phyloP scores from a whole-genome alignment of 2,329 filamentous ascomycete genomes.

The Fusarium haematococcum region DNA sequence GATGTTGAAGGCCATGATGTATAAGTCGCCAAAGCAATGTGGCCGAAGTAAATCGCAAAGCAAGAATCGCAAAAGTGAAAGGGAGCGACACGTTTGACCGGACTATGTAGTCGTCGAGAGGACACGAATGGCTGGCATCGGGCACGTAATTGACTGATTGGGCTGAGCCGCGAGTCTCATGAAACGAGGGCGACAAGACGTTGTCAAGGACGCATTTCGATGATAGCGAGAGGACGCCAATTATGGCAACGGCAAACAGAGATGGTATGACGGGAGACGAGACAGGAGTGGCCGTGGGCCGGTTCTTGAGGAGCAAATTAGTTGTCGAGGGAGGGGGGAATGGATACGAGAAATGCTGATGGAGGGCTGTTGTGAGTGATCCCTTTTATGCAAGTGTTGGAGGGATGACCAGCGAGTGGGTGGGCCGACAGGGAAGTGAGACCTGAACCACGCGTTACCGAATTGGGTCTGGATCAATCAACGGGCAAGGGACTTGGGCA shows the following conservation, averaged over 20 bases:
- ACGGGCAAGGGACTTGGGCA: neutral
- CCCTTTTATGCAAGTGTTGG: slow-evolving; percentile 1
- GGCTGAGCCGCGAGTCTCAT: slow-evolving; percentile 8
- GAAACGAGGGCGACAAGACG: neutral
- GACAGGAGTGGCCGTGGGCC: neutral
- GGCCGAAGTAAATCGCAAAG: neutral
- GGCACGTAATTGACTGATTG: slow-evolving; percentile 3
- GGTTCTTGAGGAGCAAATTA: neutral
- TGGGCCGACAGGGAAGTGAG: slow-evolving; percentile 22
- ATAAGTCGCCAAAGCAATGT: neutral
- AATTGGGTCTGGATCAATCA: slow-evolving; percentile 3
- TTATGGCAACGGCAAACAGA: neutral
- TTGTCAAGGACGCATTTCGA: slow-evolving; percentile 22
- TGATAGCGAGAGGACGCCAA: slow-evolving; percentile 1
- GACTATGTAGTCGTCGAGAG: slow-evolving; percentile 1
- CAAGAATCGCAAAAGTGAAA: neutral
- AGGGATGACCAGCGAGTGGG: neutral
- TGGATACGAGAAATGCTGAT: slow-evolving; percentile 24
- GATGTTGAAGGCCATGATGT: slow-evolving; percentile 46
- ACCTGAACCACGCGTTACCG: slow-evolving; percentile 22
- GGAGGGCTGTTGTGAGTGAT: slow-evolving; percentile 9
- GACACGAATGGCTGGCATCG: slow-evolving; percentile 9
- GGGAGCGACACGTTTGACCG: neutral
- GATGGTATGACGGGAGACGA: neutral
- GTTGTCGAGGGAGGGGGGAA: neutral